A percentile compares a stretch with the other conserved stretches of the same genome.
Conservation (phyloP, 192 early-diverging fungal genomes). For the Gonapodya prolifera region DNA sequence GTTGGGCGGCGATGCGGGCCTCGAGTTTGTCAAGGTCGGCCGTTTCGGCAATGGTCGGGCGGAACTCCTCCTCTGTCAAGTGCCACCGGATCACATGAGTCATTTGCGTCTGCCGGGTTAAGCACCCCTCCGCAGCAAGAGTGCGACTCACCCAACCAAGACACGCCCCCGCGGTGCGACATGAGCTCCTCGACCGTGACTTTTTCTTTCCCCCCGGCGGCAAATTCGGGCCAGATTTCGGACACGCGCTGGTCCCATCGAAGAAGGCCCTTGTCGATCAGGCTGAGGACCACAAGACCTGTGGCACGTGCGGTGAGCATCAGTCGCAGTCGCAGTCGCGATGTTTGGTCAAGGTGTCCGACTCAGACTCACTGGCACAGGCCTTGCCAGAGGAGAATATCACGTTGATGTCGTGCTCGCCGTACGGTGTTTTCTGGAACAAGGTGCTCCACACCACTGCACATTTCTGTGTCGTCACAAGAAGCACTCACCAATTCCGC, state of each 20-base stretch:
- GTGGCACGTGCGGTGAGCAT: too few relatives aligned
- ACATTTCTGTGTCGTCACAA: background rate
- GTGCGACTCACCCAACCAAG: constrained; percentile 19
- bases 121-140: too few relatives aligned
- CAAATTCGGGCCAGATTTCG: constrained; percentile 66
- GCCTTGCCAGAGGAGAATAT: constrained; percentile 2
- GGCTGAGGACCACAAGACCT: constrained; percentile 35
- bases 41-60: constrained; percentile 26
- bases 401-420: background rate
- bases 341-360: too few relatives aligned
- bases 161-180: constrained; percentile 51
- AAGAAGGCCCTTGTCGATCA: constrained; percentile 42
- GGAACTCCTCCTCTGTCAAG: constrained; percentile 18
- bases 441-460: background rate
- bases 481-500: background rate
- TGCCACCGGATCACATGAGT: too few relatives aligned
- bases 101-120: too few relatives aligned
- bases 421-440: background rate
- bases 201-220: constrained; percentile 49
- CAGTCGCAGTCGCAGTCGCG: too few relatives aligned
- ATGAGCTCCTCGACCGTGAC: constrained; percentile 49
- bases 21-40: constrained; percentile 33
- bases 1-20: constrained; percentile 33
- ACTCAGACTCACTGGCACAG: too few relatives aligned
- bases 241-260: constrained; percentile 32